Percentiles rank a stretch among this genome's conserved stretches.
Evolutionary conservation across 2,329 filamentous ascomycete genomes (phyloP).

Genomic region (Xylariaceae sp.): DNA sequence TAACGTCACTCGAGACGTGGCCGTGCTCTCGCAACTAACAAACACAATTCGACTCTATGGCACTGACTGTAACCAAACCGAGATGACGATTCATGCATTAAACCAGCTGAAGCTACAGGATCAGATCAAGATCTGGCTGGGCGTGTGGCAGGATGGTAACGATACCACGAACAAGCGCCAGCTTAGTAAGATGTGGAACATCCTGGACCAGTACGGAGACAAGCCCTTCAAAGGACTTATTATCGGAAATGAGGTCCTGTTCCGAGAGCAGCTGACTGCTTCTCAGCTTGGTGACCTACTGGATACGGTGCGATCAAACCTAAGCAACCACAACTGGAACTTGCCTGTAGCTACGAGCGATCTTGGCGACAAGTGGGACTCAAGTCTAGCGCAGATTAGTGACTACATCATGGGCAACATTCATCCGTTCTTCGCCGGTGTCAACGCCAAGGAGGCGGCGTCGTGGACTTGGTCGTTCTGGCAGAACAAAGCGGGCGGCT

Average conservation of each 20-base stretch:
- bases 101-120: constrained; percentile 70
- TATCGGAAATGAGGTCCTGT: constrained; percentile 77
- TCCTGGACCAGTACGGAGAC: constrained; percentile 70
- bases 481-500: constrained; percentile 65
- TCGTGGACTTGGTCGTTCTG: constrained; percentile 86
- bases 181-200: constrained; percentile 79
- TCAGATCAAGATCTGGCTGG: constrained; percentile 86
- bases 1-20: constrained; percentile 89
- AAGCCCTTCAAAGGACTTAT: constrained; percentile 81
- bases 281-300: constrained; percentile 67
- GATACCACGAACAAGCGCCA: constrained; percentile 82
- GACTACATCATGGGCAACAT: constrained; percentile 97
- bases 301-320: constrained; percentile 68
- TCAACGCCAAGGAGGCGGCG: constrained; percentile 67
- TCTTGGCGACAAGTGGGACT: constrained; percentile 84
- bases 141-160: constrained; percentile 89
- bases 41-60: constrained; percentile 89
- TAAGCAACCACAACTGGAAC: constrained; percentile 66
- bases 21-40: constrained; percentile 86
- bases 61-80: constrained; percentile 95
- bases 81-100: constrained; percentile 88
- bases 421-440: constrained; percentile 91
- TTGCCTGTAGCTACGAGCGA: constrained; percentile 87
- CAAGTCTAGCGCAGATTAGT: constrained; percentile 66
- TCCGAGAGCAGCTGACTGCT: constrained; percentile 74